Conservation (phyloP, 805 yeast species). For the Pichia phayaonensis region DNA sequence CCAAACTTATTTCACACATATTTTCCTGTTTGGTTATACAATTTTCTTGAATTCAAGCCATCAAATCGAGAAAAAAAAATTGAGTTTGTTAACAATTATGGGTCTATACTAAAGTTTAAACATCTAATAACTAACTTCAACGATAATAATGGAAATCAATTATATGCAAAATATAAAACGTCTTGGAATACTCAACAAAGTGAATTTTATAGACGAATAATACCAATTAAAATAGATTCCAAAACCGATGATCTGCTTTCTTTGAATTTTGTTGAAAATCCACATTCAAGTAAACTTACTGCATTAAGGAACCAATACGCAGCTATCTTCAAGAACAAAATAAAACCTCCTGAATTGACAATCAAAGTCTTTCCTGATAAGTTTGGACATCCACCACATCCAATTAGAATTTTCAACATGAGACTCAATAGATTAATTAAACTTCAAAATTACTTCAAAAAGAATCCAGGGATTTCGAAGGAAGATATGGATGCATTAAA, state of each 20-base stretch:
- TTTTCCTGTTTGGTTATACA: not conserved
- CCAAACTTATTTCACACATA: not conserved
- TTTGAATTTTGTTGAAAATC: not conserved
- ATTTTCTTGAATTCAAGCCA: not conserved
- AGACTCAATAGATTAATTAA: conserved; percentile 11
- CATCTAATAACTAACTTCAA: not conserved
- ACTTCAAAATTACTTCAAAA: conserved; percentile 11
- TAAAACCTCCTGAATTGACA: conserved; percentile 11
- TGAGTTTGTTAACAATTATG: not conserved
- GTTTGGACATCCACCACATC: conserved; percentile 19
- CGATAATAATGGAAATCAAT: not conserved
- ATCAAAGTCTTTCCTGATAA: conserved; percentile 14
- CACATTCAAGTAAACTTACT: not conserved
- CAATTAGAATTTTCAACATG: conserved; percentile 14
- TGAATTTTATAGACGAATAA: not conserved
- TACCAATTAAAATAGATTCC: not conserved
- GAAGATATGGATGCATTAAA: conserved; percentile 16
- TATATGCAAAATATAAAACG: not conserved
- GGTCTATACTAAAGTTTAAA: not conserved
- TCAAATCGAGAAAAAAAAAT: not conserved
- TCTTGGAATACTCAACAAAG: not conserved
- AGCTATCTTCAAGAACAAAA: conserved; percentile 7
- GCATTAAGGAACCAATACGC: conserved; percentile 13
- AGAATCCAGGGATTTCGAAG: conserved; percentile 14
- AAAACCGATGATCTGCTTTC: not conserved